Evolutionary conservation across 495 filamentous ascomycete genomes (phyloP), one percentile per base, ranked within the genome.

Genomic region (Penicillium pulvis): DNA sequence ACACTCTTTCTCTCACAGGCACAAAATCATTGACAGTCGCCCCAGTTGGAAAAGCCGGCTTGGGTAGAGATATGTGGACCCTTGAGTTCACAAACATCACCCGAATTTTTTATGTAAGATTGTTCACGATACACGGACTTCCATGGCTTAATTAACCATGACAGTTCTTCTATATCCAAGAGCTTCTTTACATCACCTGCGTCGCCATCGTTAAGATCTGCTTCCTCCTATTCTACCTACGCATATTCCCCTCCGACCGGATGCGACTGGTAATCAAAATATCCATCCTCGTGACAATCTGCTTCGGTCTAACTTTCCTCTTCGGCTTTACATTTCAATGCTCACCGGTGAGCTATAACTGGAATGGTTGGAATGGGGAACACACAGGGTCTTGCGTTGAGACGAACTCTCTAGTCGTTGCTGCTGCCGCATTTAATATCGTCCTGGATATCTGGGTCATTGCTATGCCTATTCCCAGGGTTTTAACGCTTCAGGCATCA

Each of bases 371-470:
- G 69, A 69, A 74, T 49, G 65, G 62, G n/a, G 53, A 67, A 45
- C 71, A 72, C 51, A 12, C 65, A 35, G 70, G 75, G 16, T 58
- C 49, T 44, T 72, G 70, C 58, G 54, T 77, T 41, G 66, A 72
- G 35, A 56, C 64, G 12, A 73, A 73, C 50, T 35, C 51, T 8
- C 39, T 75, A 3, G 68, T 64, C 2, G 66, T 69, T 55, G 58
- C 65, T 26, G 62, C 69, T 44, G 62, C 72, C 1, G 63, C 43
- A 9, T 55, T 82, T 33, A 79, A 75, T 50, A 74, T 84, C 8
- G 47, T 74, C 3, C 62, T 80, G 2, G 80, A 84, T 56, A 16
- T 72, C 0, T 67, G 70, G 60, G 73, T 80, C 33, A 65, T 84
- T 46, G 56, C 70, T 7, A 63, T 85, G 23, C 65, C 68, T 2